Evolutionary conservation across 148 eudicot species (phyloP).

Genomic region (Nepenthes mirabilis): DNA sequence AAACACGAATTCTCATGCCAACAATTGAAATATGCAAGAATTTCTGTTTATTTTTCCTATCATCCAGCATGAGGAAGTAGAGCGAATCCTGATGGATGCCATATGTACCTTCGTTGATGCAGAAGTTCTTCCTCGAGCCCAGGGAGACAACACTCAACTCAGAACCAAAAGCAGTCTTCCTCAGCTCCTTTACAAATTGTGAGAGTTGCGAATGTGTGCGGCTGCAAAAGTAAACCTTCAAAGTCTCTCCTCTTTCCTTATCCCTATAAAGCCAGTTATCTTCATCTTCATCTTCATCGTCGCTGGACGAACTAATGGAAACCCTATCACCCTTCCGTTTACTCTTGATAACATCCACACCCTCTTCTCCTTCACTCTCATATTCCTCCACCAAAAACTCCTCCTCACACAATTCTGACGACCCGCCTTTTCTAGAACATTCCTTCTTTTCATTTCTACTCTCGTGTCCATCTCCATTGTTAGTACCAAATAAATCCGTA

Average conservation of each 20-base stretch:
- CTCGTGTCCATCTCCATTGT: slow-evolving; percentile 10
- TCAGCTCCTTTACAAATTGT: slow-evolving; percentile 83
- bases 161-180: slow-evolving; percentile 72
- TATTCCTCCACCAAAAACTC: slow-evolving; percentile 83
- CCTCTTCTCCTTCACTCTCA: slow-evolving; percentile 62
- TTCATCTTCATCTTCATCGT: slow-evolving; percentile 46
- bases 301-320: slow-evolving; percentile 56
- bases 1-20: no score
- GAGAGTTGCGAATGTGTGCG: slow-evolving; percentile 96
- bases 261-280: slow-evolving; percentile 21
- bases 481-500: slow-evolving; percentile 19
- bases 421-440: slow-evolving; percentile 13
- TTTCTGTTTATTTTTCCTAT: no score
- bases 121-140: slow-evolving; percentile 87
- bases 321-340: slow-evolving; percentile 50
- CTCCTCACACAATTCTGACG: slow-evolving; percentile 38
- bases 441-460: slow-evolving; percentile 7
- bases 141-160: slow-evolving; percentile 73
- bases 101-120: slow-evolving; percentile 74
- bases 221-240: slow-evolving; percentile 81
- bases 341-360: slow-evolving; percentile 15
- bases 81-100: background rate
- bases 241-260: slow-evolving; percentile 28
- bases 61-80: background rate
- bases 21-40: no score